These are phyloP conservation scores for Goffeauzyma gilvescens DNA, from an alignment of 768 basidiomycete species.

Conservation along the genomic window DNA sequence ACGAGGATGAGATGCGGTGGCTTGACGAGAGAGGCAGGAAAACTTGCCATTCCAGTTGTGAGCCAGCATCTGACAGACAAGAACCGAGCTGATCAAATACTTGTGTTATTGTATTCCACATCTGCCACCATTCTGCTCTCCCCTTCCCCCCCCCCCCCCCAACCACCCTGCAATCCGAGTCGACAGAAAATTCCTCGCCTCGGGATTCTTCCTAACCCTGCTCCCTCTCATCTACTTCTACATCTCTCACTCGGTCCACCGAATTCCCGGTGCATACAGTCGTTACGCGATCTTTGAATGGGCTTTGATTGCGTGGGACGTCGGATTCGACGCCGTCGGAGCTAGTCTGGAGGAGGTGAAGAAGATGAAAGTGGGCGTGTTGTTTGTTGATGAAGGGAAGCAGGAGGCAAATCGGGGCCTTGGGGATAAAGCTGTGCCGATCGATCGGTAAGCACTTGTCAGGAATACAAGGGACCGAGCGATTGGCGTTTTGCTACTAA, in stretches of 20 bases:
- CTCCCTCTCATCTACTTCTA: slow-evolving; percentile 66
- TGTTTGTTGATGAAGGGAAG: not conserved
- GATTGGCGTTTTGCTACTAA: too few species aligned
- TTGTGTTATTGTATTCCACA: not conserved
- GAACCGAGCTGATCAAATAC: too few species aligned
- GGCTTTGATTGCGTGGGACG: slow-evolving; percentile 34
- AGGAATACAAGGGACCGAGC: too few species aligned
- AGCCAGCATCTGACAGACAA: not conserved
- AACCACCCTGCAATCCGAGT: too few species aligned
- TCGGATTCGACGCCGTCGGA: slow-evolving; percentile 23
- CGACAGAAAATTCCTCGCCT: slow-evolving; percentile 40
- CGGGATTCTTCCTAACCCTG: slow-evolving; percentile 50
- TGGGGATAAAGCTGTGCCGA: too few species aligned
- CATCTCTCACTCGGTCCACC: slow-evolving; percentile 62
- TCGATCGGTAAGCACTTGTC: too few species aligned
- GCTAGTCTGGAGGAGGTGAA: slow-evolving; percentile 16
- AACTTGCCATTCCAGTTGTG: not conserved
- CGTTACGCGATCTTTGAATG: slow-evolving; percentile 74
- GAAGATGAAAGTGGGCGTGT: slow-evolving; percentile 13
- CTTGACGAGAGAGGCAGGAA: too few species aligned
- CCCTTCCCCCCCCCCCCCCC: too few species aligned
- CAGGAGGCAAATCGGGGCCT: too few species aligned
- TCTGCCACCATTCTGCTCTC: not conserved
- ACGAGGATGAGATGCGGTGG: too few species aligned
- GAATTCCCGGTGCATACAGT: slow-evolving; percentile 71